A percentile compares a stretch with the other conserved stretches of the same genome.
Conservation (phyloP, 164 flowering plant species). For the Vitis vinifera region ASM3070453v1 NC_081818.1:7153001-7153500, state of each 20-base stretch:
- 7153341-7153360: conserved; percentile 20
- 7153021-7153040: too few species aligned
- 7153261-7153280: conserved; percentile 5
- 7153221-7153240: conserved; percentile 31
- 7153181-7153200: conserved; percentile 17
- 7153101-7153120: conserved; percentile 39
- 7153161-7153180: background rate
- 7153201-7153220: conserved; percentile 37
- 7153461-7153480: conserved; percentile 48
- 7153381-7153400: too few species aligned
- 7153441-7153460: conserved; percentile 22
- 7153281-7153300: conserved; percentile 1
- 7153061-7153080: too few species aligned
- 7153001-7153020: too few species aligned
- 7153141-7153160: background rate
- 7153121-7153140: conserved; percentile 27
- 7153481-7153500: conserved; percentile 22
- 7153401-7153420: too few species aligned
- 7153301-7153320: conserved; percentile 1
- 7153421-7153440: conserved; percentile 13
- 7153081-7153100: conserved; percentile 1
- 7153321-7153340: background rate
- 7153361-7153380: too few species aligned
- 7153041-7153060: too few species aligned
- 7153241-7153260: background rate